These are phyloP conservation scores for Fusarium algeriense DNA, from an alignment of 2,329 filamentous ascomycete genomes.

Conservation along the genomic window DNA sequence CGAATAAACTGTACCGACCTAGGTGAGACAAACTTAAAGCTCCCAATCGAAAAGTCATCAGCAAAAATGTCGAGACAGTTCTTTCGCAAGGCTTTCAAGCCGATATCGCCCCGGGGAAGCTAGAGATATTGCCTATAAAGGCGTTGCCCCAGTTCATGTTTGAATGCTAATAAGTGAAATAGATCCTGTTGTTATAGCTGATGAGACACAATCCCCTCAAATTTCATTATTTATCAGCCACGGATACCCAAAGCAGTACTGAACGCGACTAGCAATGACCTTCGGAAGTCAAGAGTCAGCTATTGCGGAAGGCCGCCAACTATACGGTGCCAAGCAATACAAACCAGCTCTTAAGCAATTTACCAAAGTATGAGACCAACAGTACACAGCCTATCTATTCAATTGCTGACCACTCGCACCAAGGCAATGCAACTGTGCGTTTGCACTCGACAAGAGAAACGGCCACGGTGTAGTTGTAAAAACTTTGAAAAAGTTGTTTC, in stretches of 20 bases:
- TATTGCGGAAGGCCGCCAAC: constrained; percentile 51
- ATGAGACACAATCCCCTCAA: neutral
- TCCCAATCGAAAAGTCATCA: neutral
- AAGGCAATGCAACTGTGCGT: constrained; percentile 55
- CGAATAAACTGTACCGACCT: neutral
- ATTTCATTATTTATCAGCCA: neutral
- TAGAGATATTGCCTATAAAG: neutral
- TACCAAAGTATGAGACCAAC: constrained; percentile 48
- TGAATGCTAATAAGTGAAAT: constrained; percentile 1
- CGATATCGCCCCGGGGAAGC: constrained; percentile 13
- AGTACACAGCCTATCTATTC: neutral
- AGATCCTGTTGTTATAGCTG: neutral
- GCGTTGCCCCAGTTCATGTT: neutral
- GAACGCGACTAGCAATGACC: constrained; percentile 21
- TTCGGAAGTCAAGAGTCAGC: constrained; percentile 45
- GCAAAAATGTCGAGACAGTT: neutral
- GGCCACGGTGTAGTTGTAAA: constrained; percentile 56
- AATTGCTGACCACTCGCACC: constrained; percentile 28
- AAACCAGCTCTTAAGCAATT: constrained; percentile 54
- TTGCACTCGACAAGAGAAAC: constrained; percentile 51
- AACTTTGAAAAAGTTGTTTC: constrained; percentile 52
- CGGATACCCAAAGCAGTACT: neutral
- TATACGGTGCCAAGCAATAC: constrained; percentile 52
- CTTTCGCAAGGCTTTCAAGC: neutral
- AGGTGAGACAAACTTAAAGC: constrained; percentile 30